Evolutionary conservation across 192 early-diverging fungal species (phyloP), one percentile per base, ranked within the genome.

Genomic region (Entophlyctis luteolus): DNA sequence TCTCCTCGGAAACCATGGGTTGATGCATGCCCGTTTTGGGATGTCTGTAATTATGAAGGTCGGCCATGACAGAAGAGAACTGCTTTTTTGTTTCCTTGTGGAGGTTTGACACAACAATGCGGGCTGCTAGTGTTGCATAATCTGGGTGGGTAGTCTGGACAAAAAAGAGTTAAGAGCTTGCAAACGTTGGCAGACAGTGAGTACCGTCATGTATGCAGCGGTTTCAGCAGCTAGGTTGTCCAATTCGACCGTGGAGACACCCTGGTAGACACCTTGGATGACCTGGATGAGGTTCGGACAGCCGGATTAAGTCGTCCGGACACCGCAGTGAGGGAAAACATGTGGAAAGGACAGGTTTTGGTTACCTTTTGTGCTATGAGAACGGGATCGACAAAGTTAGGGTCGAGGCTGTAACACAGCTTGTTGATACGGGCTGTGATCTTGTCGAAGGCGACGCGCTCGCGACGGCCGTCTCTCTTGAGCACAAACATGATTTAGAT

Each of bases 211-310:
- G 47, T 84, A 84, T 2, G 83, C 83, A 5, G 83, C 90, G 4
- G 94, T 98, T 73, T 98, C 95, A 56, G 95, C 93, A 16, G 94
- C 93, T 35, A 98, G 85, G 79, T 95, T 98, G 80, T 98, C 95
- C 45, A 98, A 84, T 76, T 96, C 94, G 22, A 94, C 87, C 0
- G 95, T 98, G 2, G 94, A 93, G 65, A 98, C 94, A 52, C 95
- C 95, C 75, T 95, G 91, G 82, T 96, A 98, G 68, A 98, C 92
- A 37, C 95, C 95, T 67, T 76, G 80, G 59, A 98, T 89, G 55
- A 93, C 91, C 90, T 89, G 59, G 16, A 18, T 34, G 32, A 25
- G 55, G 32, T 18, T 34, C 29, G 23, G 23, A 22, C 50, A 18
- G 23, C 57, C 12, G 57, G 18, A 27, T 54, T n/a, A n/a, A n/a